These are phyloP conservation scores for Megacollybia marginata DNA, from an alignment of 768 basidiomycete genomes.

Conservation along the genomic window DNA sequence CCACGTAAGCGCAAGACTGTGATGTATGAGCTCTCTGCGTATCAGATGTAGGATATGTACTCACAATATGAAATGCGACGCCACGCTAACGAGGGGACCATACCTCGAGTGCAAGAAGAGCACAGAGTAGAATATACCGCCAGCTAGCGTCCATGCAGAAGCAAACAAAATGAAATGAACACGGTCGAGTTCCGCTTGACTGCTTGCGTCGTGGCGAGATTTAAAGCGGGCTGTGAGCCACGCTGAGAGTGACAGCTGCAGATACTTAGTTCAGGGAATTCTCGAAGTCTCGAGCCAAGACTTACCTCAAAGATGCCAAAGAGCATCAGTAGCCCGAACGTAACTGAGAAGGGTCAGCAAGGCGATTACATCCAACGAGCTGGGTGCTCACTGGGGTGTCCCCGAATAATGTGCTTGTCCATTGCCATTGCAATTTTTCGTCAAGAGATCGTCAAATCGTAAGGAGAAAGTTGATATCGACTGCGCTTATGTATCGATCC, in stretches of 20 bases:
- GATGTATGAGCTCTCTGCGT: background rate
- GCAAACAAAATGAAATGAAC: conserved; percentile 63
- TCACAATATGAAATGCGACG: conserved; percentile 57
- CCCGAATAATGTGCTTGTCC: background rate
- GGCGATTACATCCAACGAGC: background rate
- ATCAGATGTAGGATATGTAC: conserved; percentile 18
- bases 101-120: conserved; percentile 47
- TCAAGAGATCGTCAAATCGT: too few relatives aligned
- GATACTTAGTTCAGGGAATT: background rate
- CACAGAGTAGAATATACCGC: conserved; percentile 41
- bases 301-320: background rate
- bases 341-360: background rate
- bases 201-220: conserved; percentile 42
- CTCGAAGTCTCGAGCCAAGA: background rate
- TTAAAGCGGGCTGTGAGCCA: conserved; percentile 65
- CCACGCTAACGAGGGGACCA: conserved; percentile 52
- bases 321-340: background rate
- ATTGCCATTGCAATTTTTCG: too few relatives aligned
- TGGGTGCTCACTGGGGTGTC: background rate
- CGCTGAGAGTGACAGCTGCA: conserved; percentile 51
- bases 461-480: too few relatives aligned
- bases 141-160: conserved; percentile 62
- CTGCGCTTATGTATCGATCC: too few relatives aligned
- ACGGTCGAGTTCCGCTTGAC: conserved; percentile 44
- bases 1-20: conserved; percentile 64